phyloP scores from a whole-genome alignment of 2,329 filamentous ascomycete species.

The Xylaria sp. region DNA sequence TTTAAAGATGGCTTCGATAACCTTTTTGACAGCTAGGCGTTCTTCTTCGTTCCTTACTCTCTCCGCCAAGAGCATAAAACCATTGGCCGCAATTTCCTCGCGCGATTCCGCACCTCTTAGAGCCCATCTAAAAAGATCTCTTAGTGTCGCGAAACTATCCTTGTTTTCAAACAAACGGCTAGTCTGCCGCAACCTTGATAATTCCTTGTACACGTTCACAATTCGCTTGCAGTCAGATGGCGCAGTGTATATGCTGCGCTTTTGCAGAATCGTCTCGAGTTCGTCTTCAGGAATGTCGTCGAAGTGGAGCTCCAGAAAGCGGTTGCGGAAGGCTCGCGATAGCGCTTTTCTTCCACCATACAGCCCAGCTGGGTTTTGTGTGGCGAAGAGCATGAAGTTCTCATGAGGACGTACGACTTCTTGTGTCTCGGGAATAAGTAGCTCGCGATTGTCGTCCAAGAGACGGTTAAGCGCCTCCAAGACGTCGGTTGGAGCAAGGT shows the following conservation, averaged over 20 bases:
- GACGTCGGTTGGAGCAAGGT: conserved; percentile 95
- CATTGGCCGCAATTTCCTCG: conserved; percentile 89
- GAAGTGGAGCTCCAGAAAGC: conserved; percentile 96
- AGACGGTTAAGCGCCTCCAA: conserved; percentile 95
- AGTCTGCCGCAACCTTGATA: conserved; percentile 89
- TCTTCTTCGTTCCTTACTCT: conserved; percentile 93
- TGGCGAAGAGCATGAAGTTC: conserved; percentile 98
- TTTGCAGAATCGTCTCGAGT: conserved; percentile 88
- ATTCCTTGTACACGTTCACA: conserved; percentile 91
- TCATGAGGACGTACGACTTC: conserved; percentile 91
- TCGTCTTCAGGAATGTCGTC: conserved; percentile 98
- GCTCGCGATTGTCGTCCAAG: conserved; percentile 93
- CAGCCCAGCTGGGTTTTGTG: conserved; percentile 93
- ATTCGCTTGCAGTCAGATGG: conserved; percentile 92
- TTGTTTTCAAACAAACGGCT: conserved; percentile 95
- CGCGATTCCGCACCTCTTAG: conserved; percentile 83
- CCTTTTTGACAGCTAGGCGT: conserved; percentile 80
- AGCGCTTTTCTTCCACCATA: conserved; percentile 95
- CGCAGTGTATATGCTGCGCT: conserved; percentile 84
- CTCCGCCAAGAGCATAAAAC: conserved; percentile 96
- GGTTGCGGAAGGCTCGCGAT: conserved; percentile 93
- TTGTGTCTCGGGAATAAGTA: conserved; percentile 96
- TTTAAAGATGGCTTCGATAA: conserved; percentile 92
- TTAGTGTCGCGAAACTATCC: conserved; percentile 93
- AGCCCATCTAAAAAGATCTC: conserved; percentile 97